Conservation (phyloP, 2,329 filamentous ascomycete species). For the Fusarium pininemorale region DNA sequence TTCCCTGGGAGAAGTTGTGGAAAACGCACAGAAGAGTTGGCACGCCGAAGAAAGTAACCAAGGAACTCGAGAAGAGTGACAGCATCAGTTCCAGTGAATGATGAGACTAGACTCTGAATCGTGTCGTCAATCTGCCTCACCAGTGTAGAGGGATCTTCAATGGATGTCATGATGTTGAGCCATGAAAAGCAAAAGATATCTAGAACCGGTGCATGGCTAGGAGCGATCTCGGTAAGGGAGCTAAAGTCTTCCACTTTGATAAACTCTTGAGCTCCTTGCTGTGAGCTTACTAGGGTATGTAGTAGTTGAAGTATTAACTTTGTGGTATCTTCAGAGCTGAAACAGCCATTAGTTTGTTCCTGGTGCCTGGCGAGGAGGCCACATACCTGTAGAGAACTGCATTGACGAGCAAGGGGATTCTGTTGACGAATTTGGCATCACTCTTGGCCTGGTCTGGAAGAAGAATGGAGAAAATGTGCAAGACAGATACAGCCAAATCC, state of each 20-base stretch:
- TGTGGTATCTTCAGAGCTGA: constrained; percentile 62
- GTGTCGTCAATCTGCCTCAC: constrained; percentile 56
- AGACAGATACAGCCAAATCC: constrained; percentile 68
- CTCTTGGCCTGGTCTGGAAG: constrained; percentile 59
- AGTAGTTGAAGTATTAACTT: constrained; percentile 66
- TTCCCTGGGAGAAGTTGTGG: background rate
- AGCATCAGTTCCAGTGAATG: constrained; percentile 67
- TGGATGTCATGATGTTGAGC: constrained; percentile 56
- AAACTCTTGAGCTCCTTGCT: constrained; percentile 60
- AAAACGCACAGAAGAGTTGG: constrained; percentile 57
- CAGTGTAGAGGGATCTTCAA: constrained; percentile 46
- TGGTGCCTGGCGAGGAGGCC: background rate
- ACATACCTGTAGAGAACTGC: constrained; percentile 64
- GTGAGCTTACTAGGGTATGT: constrained; percentile 62
- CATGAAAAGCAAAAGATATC: constrained; percentile 67
- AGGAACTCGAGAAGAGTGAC: constrained; percentile 68
- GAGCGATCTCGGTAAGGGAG: constrained; percentile 65
- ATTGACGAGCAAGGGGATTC: constrained; percentile 63
- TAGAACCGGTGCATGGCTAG: constrained; percentile 62
- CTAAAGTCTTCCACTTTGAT: constrained; percentile 60
- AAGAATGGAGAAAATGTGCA: constrained; percentile 69
- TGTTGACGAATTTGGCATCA: constrained; percentile 58
- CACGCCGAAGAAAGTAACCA: constrained; percentile 60
- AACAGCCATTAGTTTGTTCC: background rate
- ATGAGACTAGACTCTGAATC: constrained; percentile 59